A percentile compares a stretch with the other conserved stretches of the same genome.
Conservation (phyloP, 768 basidiomycete species). For the Hericium erinaceus region DNA sequence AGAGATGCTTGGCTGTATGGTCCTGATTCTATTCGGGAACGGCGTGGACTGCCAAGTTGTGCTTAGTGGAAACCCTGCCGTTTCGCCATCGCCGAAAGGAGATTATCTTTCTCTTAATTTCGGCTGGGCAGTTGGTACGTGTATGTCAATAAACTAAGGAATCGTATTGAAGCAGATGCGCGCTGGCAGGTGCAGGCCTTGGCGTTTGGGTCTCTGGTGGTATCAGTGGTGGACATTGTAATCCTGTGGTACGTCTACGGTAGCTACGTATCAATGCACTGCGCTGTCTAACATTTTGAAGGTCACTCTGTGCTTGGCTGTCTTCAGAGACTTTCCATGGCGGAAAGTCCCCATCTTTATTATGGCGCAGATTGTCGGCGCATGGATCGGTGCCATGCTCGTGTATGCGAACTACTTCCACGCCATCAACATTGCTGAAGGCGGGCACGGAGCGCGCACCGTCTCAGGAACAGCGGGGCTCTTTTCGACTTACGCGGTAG, state of each 20-base stretch:
- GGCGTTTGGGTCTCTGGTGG: constrained; percentile 37
- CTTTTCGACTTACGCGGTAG: constrained; percentile 54
- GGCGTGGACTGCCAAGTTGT: constrained; percentile 8
- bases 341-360: constrained; percentile 69
- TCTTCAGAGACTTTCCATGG: constrained; percentile 71
- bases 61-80: not conserved
- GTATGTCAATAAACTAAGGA: not conserved
- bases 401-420: constrained; percentile 59
- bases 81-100: not conserved
- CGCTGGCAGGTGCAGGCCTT: not conserved
- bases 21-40: constrained; percentile 7
- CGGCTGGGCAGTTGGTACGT: not conserved
- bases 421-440: constrained; percentile 58
- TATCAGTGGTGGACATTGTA: constrained; percentile 60
- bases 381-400: constrained; percentile 45
- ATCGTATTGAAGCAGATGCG: not conserved
- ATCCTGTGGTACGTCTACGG: constrained; percentile 21
- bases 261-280: no score
- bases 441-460: constrained; percentile 44
- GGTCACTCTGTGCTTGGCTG: constrained; percentile 66
- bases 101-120: not conserved
- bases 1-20: constrained; percentile 5
- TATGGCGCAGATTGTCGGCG: constrained; percentile 54
- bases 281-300: constrained; percentile 14
- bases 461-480: constrained; percentile 42